A percentile compares a stretch with the other conserved stretches of the same genome.
Conservation (phyloP, 441 rosid genomes). For the Gossypium laxum region DNA sequence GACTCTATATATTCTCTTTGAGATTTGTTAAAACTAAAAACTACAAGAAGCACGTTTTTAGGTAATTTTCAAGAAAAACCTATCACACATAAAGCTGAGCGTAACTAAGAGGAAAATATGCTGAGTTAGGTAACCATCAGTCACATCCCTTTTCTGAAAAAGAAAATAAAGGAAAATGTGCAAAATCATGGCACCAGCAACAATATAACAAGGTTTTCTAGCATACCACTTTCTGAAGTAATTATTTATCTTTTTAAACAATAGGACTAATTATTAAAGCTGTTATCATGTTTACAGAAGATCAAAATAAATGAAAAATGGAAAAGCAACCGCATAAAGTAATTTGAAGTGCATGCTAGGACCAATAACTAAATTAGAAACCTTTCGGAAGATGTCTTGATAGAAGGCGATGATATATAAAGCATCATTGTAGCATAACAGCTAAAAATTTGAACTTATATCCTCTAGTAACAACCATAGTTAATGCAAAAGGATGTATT, state of each 20-base stretch:
- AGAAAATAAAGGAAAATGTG: not conserved
- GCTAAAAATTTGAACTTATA: not conserved
- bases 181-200: not conserved
- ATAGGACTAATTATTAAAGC: not conserved
- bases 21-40: not conserved
- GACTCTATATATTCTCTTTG: not conserved
- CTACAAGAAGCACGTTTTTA: not conserved
- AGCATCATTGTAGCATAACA: not conserved
- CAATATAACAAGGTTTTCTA: not conserved
- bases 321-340: not conserved
- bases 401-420: not conserved
- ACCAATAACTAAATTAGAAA: not conserved
- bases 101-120: not conserved
- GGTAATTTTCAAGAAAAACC: not conserved
- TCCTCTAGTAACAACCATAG: not conserved
- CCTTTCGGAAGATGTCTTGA: not conserved
- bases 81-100: not conserved
- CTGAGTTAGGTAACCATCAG: not conserved
- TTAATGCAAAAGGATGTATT: not conserved
- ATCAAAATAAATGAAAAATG: not conserved
- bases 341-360: not conserved
- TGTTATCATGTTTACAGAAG: not conserved
- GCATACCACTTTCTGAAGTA: not conserved
- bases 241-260: not conserved
- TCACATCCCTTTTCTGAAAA: not conserved